Base-by-base conservation (phyloP, 192 early-diverging fungal species). In the Coemansia sp. region DNA sequence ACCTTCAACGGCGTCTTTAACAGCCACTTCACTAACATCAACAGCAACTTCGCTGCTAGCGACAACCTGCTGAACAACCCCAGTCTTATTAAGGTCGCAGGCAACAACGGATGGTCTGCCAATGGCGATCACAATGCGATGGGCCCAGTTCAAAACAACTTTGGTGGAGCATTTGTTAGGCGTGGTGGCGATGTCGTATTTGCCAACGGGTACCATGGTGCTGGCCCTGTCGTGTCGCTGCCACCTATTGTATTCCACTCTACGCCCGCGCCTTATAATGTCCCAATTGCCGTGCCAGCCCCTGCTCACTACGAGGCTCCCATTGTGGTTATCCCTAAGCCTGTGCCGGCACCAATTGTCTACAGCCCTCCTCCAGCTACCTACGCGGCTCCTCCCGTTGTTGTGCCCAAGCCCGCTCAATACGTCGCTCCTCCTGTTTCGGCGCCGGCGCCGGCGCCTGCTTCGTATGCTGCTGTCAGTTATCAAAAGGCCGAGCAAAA, bases 21-120 rank as follows among this genome's bases (percentile, higher is more conserved):
- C 48, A 50, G 62, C 39, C 69, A 68, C 10, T 79, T 79, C 27
- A 24, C 59, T 40, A 71, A 62, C 40, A 42, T 67, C 13, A 69
- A 79, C 45, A n/a, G 45, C 17, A 74, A 79, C 46, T 14, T 54
- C 11, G 66, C 62, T 5, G 14, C 44, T 14, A 35, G 61, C 21
- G 72, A 79, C 42, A 79, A 79, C 51, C 31, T 66, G 34, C 53
- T 65, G 48, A 79, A 71, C 72, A 79, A 79, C 50, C 65, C 67
- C 0, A 62, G 64, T 2, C 27, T 68, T 11, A 63, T 34, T 35
- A 51, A 29, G 6, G 59, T 79, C 6, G 35, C 64, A 3, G 77
- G 72, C 19, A 72, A 72, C 63, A 68, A 42, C 54, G 77, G 77
- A 45, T 74, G 68, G 68, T 63, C 64, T 11, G 72, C 77, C 3